Conservation (phyloP, 305 asterid genomes). For the Solanum hybrid region DNA sequence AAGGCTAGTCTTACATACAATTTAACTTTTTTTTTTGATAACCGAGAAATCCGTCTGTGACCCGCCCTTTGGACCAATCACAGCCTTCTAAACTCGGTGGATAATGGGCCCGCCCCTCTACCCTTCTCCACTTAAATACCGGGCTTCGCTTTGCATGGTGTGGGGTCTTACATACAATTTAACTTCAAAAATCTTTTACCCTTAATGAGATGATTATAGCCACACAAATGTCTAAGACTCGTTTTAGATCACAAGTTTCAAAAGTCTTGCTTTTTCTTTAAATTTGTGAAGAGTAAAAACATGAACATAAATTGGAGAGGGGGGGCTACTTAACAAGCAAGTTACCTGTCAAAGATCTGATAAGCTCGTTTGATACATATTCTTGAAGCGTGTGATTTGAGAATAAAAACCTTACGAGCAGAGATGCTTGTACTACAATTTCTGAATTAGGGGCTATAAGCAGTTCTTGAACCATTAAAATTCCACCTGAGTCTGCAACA, state of each 20-base stretch:
- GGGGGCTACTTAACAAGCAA: neutral
- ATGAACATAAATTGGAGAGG: neutral
- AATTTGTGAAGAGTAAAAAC: neutral
- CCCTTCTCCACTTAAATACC: no score
- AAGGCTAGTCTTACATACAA: neutral
- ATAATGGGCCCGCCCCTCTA: no score
- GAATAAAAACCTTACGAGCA: constrained; percentile 60
- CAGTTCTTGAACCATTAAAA: constrained; percentile 66
- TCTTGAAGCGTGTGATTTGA: constrained; percentile 91
- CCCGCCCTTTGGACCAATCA: no score
- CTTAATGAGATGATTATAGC: neutral
- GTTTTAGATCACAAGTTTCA: neutral
- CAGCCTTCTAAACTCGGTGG: no score
- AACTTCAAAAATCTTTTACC: neutral
- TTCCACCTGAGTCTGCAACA: constrained; percentile 85
- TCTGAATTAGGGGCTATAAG: constrained; percentile 54
- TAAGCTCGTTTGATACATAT: constrained; percentile 66
- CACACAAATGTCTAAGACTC: neutral
- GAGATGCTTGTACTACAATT: constrained; percentile 54
- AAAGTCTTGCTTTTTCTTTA: neutral
- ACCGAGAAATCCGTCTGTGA: no score
- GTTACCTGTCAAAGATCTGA: constrained; percentile 77
- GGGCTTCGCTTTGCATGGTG: no score
- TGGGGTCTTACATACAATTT: neutral
- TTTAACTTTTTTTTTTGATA: no score